phyloP scores from a whole-genome alignment of 495 filamentous ascomycete species.

The Penicillium paxilli region DNA sequence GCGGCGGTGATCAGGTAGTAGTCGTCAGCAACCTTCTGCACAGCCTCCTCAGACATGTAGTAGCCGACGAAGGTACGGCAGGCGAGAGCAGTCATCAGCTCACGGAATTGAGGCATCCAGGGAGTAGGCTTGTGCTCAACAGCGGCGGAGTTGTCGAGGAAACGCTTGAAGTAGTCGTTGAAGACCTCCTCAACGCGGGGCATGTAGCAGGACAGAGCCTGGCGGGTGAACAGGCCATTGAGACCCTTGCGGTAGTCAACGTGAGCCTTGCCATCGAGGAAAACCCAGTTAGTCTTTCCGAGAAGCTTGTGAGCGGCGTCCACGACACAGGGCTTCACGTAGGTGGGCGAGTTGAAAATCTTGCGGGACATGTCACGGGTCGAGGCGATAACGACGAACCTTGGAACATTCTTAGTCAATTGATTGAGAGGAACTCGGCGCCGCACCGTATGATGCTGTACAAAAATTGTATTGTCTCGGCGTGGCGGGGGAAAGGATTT shows the following conservation, averaged over 20 bases:
- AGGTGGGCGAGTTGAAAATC: constrained; percentile 91
- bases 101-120: constrained; percentile 92
- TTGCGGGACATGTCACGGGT: constrained; percentile 95
- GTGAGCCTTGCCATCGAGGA: constrained; percentile 92
- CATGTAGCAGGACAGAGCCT: constrained; percentile 83
- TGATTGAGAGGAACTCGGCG: neutral
- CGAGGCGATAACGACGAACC: constrained; percentile 97
- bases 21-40: constrained; percentile 95
- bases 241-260: constrained; percentile 97
- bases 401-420: constrained; percentile 34
- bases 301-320: constrained; percentile 94
- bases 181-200: constrained; percentile 92
- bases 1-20: constrained; percentile 96
- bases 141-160: constrained; percentile 68
- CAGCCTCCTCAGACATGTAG: constrained; percentile 83
- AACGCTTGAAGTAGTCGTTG: constrained; percentile 78
- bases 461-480: neutral
- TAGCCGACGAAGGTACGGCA: constrained; percentile 96
- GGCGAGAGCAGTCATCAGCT: constrained; percentile 92
- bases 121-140: constrained; percentile 69
- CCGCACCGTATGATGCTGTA: neutral
- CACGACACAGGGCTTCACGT: constrained; percentile 95
- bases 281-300: constrained; percentile 92
- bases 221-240: constrained; percentile 91
- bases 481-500: neutral